Evolutionary conservation across 345 rosid genomes (phyloP).

Genomic region (Gossypium mustelinum): DNA sequence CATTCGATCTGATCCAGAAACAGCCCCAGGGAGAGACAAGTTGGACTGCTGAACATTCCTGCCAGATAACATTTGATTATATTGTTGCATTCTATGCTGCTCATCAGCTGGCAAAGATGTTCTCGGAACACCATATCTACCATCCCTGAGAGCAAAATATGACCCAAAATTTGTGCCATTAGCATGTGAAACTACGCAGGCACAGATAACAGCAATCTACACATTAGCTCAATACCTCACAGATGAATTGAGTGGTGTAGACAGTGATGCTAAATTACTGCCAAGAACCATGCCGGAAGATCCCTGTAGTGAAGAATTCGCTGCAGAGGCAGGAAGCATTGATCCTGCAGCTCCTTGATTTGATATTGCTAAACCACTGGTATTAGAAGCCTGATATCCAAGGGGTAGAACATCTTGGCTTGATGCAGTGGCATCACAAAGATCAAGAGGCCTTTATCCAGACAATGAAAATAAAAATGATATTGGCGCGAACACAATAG

Average conservation of each 20-base stretch:
- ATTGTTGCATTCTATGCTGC: conserved; percentile 73
- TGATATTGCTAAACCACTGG: conserved; percentile 46
- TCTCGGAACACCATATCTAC: conserved; percentile 66
- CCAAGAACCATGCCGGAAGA: conserved; percentile 61
- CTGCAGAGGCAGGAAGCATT: conserved; percentile 53
- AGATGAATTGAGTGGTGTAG: conserved; percentile 57
- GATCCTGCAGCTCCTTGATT: conserved; percentile 69
- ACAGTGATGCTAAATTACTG: conserved; percentile 48
- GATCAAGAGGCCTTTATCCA: conserved; percentile 90
- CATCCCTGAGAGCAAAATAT: conserved; percentile 49
- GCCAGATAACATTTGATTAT: conserved; percentile 58
- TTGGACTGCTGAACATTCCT: conserved; percentile 73
- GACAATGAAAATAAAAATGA: conserved; percentile 26
- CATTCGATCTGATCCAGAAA: conserved; percentile 63
- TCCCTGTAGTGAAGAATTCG: conserved; percentile 59
- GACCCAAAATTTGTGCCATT: conserved; percentile 11
- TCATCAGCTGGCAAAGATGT: conserved; percentile 73
- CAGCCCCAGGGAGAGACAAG: conserved; percentile 61
- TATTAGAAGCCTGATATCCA: conserved; percentile 61
- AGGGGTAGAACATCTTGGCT: conserved; percentile 56
- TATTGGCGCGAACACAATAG: conserved; percentile 3
- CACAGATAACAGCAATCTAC: conserved; percentile 21
- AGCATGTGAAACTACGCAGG: conserved; percentile 19
- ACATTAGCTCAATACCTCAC: conserved; percentile 41
- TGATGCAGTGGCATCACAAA: conserved; percentile 62